Base-by-base conservation (phyloP, 352 stramenopile species). In the Phytophthora sansomeana region DNA sequence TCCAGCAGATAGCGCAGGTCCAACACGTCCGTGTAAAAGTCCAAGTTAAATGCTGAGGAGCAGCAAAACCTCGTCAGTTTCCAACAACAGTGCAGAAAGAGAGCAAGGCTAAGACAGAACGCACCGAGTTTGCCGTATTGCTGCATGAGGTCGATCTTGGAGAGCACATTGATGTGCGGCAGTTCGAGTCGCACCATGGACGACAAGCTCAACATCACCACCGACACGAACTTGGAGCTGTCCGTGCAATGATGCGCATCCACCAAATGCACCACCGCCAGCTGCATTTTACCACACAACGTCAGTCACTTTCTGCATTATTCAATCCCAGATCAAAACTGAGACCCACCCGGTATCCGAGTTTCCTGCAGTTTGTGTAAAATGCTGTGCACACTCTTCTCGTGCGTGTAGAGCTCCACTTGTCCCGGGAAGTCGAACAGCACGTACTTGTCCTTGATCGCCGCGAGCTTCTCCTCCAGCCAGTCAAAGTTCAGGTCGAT, bases 341-440 rank as follows among this genome's bases (percentile, higher is more conserved):
- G 5, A n/a, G 7, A 26, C 54, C 30, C 83, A 98, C 73, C 68
- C 90, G 74, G 54, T 92, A 92, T 53, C 89, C 77, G 74, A 96
- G 89, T 54, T 95, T 95, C n/a, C 68, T 98, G 81, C 55, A 99
- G 85, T 59, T 97, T 90, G 64, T 98, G 89, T 21, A 99, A 84
- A 56, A 99, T 94, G 62, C 91, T 96, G 58, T 93, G 91, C 77
- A 99, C 96, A 53, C 98, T 96, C n/a, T 93, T 87, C 57, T 99
- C 91, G 73, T 99, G 97, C n/a, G 97, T 99, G 75, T 99, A 99
- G 47, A 99, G 84, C 81, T 99, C 98, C 44, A 99, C 92, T 84
- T 99, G 98, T 0, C 98, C 98, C 2, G 98, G 97, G 85, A 98
- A 99, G 85, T 99, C 98, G 38, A 99, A 97, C 14, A 99, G 80